These are phyloP conservation scores for Penicillium janthinellum DNA, from an alignment of 2,329 filamentous ascomycete genomes.

Conservation along the genomic window DNA sequence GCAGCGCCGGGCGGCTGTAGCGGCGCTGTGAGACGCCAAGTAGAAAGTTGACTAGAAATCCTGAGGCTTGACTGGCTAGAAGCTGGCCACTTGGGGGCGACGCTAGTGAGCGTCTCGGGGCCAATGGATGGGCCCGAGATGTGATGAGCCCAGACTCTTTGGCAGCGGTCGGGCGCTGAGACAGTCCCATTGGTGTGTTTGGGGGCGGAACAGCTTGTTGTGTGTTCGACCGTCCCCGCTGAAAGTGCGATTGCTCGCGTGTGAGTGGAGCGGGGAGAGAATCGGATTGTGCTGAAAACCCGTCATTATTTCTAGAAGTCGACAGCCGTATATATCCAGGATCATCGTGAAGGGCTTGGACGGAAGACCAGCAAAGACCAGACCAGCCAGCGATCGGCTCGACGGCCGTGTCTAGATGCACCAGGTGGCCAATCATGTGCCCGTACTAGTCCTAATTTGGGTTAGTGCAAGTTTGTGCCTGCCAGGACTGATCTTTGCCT, in stretches of 20 bases:
- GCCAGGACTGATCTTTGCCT: conserved; percentile 8
- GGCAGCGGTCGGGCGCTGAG: conserved; percentile 11
- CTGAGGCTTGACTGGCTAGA: background rate
- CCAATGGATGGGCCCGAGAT: conserved; percentile 24
- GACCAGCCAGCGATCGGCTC: background rate
- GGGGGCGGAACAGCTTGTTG: background rate
- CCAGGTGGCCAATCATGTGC: background rate
- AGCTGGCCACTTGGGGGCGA: conserved; percentile 13
- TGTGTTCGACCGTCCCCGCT: background rate
- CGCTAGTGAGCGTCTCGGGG: conserved; percentile 11
- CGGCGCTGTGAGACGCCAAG: conserved; percentile 21
- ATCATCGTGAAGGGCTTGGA: too few relatives aligned
- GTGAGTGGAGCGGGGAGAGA: conserved; percentile 1
- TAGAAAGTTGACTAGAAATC: background rate
- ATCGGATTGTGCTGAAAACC: background rate
- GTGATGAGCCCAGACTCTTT: conserved; percentile 22
- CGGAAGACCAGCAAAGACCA: background rate
- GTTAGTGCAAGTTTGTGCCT: background rate
- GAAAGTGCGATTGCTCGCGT: background rate
- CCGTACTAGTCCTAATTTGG: conserved; percentile 1
- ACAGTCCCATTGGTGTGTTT: conserved; percentile 18
- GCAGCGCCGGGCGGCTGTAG: conserved; percentile 25
- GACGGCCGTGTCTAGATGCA: background rate
- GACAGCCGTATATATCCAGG: background rate
- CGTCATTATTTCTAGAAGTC: background rate